Evolutionary conservation across 2,329 filamentous ascomycete species (phyloP), one percentile per base, ranked within the genome.

Genomic region (Falciphora oryzae): DNA sequence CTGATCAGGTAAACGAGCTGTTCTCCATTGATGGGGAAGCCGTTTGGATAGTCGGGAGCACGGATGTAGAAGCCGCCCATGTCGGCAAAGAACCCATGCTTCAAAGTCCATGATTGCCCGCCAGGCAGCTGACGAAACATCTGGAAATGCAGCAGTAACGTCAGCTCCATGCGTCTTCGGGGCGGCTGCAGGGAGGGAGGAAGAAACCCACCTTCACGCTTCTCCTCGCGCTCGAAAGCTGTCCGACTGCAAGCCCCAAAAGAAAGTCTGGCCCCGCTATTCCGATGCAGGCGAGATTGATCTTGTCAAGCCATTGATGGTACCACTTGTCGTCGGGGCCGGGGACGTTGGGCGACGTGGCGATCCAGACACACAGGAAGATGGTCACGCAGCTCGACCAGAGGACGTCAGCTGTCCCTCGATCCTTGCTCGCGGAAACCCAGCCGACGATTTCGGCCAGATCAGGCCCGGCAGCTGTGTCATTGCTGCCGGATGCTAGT

Each of bases 351-450:
- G 77, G 73, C 65, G 74, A 75, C 4, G 79, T 70, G 5, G 74
- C 70, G 3, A 76, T 73, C 75, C 77, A 80, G 44, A 70, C 73
- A 66, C 77, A 80, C 0, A 81, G 72, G 6, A 78, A 69, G 10
- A 79, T 77, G 1, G 79, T 81, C 28, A 77, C 61, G 2, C 70
- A 59, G 63, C 75, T 78, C 28, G 72, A 74, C 69, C 71, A 77
- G 1, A 80, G 64, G 53, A 81, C 77, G 62, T 79, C 75, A 27
- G 76, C 67, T 2, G 74, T 77, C 4, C 79, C 78, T 59, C 79
- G 72, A 16, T 73, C 71, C 63, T 73, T 68, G 7, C 76, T 73
- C 25, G 71, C 69, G 8, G 68, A 66, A 4, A 75, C 72, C 78
- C 77, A 79, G 16, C 76, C 76, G 8, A 38, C n/a, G 18, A 38